Evolutionary conservation across 139 green algal genomes (phyloP).

Genomic region (Chlamydomonas schloesseri): DNA sequence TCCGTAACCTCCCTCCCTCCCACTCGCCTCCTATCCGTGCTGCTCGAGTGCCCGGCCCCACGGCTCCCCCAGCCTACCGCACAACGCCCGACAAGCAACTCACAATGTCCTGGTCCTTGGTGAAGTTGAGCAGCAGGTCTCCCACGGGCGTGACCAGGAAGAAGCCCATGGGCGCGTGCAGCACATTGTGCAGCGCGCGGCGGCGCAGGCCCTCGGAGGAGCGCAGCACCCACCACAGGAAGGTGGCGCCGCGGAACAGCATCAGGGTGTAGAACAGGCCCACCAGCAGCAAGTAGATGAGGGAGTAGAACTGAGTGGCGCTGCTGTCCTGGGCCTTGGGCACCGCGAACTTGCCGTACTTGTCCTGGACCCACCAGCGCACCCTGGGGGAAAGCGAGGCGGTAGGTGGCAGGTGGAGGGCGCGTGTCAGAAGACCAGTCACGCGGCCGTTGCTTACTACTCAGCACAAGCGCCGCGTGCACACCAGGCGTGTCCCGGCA

Average conservation of each 20-base stretch:
- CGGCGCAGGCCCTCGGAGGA: conserved; percentile 45
- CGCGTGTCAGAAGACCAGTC: too few species aligned
- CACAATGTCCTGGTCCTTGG: conserved; percentile 55
- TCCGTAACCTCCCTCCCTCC: too few species aligned
- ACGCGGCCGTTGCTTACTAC: too few species aligned
- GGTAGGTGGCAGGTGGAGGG: too few species aligned
- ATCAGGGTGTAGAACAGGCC: conserved; percentile 62
- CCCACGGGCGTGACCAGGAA: conserved; percentile 75
- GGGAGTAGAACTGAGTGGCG: conserved; percentile 57
- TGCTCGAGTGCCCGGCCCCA: too few species aligned
- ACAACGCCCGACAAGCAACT: too few species aligned
- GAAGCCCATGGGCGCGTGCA: conserved; percentile 74
- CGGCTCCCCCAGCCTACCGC: too few species aligned
- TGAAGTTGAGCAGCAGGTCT: conserved; percentile 75
- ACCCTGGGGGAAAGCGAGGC: neutral
- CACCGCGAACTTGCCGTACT: conserved; percentile 16
- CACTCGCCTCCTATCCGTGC: too few species aligned
- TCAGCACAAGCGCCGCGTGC: too few species aligned
- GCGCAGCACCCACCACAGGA: conserved; percentile 60
- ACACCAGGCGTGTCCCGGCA: too few species aligned
- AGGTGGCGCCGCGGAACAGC: conserved; percentile 63
- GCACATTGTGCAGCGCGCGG: conserved; percentile 39
- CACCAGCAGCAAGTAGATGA: conserved; percentile 59
- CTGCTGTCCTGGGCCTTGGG: neutral
- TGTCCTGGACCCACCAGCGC: conserved; percentile 41